phyloP scores from a whole-genome alignment of 768 basidiomycete species.

The Cyathus striatus region DNA sequence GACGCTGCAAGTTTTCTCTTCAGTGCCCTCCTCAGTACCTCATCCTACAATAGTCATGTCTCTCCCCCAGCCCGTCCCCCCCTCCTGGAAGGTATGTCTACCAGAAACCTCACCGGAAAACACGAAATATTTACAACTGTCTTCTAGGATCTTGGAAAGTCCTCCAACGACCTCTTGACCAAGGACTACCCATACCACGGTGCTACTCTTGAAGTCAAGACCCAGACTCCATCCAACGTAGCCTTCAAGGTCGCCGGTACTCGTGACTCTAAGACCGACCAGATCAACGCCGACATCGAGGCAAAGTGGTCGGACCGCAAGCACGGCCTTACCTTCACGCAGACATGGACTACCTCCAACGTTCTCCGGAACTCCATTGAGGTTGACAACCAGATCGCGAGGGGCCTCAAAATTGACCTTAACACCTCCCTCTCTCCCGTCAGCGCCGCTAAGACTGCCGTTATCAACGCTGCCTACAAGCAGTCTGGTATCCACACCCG shows the following conservation, averaged over 20 bases:
- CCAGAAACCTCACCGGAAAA: no score
- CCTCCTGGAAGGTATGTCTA: slow-evolving; percentile 83
- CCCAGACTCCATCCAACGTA: slow-evolving; percentile 82
- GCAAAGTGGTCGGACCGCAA: slow-evolving; percentile 88
- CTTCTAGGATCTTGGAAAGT: slow-evolving; percentile 88
- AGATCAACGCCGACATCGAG: slow-evolving; percentile 90
- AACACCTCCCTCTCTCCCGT: slow-evolving; percentile 79
- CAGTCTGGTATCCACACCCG: slow-evolving; percentile 94
- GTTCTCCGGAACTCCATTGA: slow-evolving; percentile 87
- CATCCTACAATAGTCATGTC: slow-evolving; percentile 54
- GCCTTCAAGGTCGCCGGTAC: slow-evolving; percentile 89
- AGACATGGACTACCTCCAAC: slow-evolving; percentile 95
- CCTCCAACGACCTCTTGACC: slow-evolving; percentile 87
- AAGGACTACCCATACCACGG: slow-evolving; percentile 88
- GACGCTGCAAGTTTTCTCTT: neutral
- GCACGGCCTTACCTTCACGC: slow-evolving; percentile 91
- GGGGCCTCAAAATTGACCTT: slow-evolving; percentile 95
- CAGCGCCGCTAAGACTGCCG: slow-evolving; percentile 80
- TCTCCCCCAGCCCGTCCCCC: slow-evolving; percentile 93
- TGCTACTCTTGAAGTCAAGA: slow-evolving; percentile 79
- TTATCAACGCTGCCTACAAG: slow-evolving; percentile 87
- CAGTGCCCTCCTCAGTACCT: neutral
- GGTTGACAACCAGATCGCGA: slow-evolving; percentile 95
- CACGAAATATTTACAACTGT: slow-evolving; percentile 5
- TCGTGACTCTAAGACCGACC: slow-evolving; percentile 67